phyloP scores from a whole-genome alignment of 108 stramenopile species.

The Discostella stelligeroides region DNA sequence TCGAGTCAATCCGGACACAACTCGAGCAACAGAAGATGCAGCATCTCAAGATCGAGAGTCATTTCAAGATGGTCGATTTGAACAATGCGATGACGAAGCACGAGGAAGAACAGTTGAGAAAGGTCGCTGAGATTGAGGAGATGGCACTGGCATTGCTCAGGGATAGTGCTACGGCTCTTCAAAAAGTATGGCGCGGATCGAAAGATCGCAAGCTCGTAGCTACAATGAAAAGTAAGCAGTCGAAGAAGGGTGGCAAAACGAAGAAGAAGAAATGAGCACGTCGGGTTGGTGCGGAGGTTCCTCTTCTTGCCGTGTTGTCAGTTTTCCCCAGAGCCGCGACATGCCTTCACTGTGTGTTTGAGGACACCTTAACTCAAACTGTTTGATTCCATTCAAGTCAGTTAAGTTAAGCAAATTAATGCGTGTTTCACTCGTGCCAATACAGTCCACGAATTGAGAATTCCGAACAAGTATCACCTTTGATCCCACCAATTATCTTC shows the following conservation, averaged over 20 bases:
- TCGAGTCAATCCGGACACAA: conserved; percentile 1
- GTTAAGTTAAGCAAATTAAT: too few species aligned
- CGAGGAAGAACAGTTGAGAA: conserved; percentile 33
- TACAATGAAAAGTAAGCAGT: conserved; percentile 27
- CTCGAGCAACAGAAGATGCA: conserved; percentile 18
- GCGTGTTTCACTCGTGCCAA: too few species aligned
- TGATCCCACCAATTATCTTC: too few species aligned
- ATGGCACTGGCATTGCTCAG: conserved; percentile 19
- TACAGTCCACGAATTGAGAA: too few species aligned
- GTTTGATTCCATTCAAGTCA: too few species aligned
- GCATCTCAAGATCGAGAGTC: conserved; percentile 22
- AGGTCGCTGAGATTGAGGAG: conserved; percentile 11
- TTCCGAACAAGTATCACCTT: too few species aligned
- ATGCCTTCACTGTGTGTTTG: too few species aligned
- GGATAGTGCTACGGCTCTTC: conserved; percentile 29
- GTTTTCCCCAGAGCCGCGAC: too few species aligned
- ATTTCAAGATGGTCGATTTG: conserved; percentile 30
- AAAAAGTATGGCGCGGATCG: conserved; percentile 37
- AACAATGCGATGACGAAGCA: conserved; percentile 29
- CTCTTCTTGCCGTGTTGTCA: too few species aligned
- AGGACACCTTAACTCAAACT: too few species aligned
- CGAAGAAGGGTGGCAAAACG: conserved; percentile 26
- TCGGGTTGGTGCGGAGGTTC: too few species aligned
- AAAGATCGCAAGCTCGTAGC: conserved; percentile 23
- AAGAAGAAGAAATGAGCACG: conserved; percentile 11